Percentiles rank a stretch among this genome's conserved stretches.
Conservation (phyloP, 1,139 yeast species). For the Scheffersomyces parashehatae region DNA sequence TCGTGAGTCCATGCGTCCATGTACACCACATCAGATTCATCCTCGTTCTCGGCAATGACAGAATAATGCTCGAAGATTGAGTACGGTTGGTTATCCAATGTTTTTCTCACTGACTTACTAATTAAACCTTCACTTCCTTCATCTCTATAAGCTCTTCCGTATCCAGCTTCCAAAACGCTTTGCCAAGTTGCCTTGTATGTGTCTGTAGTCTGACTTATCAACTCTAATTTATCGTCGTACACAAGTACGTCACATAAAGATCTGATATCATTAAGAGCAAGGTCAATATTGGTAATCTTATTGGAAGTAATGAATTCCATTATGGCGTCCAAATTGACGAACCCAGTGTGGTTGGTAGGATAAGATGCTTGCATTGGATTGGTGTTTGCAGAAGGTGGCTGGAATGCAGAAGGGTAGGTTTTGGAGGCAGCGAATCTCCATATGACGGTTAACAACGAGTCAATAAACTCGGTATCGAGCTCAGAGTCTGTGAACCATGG, state of each 20-base stretch:
- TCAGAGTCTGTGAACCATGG: constrained; percentile 99
- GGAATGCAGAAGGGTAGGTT: constrained; percentile 74
- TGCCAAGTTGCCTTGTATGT: constrained; percentile 61
- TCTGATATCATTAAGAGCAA: constrained; percentile 71
- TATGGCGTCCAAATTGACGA: constrained; percentile 71
- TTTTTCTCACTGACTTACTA: constrained; percentile 9
- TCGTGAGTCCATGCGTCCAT: constrained; percentile 43
- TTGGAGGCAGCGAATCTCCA: constrained; percentile 83
- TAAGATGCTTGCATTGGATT: constrained; percentile 48
- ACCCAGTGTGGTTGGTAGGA: constrained; percentile 49
- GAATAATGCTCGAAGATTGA: constrained; percentile 38
- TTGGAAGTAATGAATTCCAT: constrained; percentile 73
- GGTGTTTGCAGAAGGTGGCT: constrained; percentile 29
- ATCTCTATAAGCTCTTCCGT: constrained; percentile 43
- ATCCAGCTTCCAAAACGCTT: constrained; percentile 63
- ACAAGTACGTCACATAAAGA: constrained; percentile 85
- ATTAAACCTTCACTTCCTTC: constrained; percentile 16
- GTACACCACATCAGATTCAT: constrained; percentile 37
- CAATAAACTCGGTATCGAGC: constrained; percentile 90
- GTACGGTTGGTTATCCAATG: constrained; percentile 22
- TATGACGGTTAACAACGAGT: constrained; percentile 75
- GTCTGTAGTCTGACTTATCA: constrained; percentile 46
- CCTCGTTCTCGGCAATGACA: constrained; percentile 33
- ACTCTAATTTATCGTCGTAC: constrained; percentile 83
- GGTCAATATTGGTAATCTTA: constrained; percentile 80